Evolutionary conservation across 768 basidiomycete genomes (phyloP), one percentile per base, ranked within the genome.

Genomic region (Boletales sp.): DNA sequence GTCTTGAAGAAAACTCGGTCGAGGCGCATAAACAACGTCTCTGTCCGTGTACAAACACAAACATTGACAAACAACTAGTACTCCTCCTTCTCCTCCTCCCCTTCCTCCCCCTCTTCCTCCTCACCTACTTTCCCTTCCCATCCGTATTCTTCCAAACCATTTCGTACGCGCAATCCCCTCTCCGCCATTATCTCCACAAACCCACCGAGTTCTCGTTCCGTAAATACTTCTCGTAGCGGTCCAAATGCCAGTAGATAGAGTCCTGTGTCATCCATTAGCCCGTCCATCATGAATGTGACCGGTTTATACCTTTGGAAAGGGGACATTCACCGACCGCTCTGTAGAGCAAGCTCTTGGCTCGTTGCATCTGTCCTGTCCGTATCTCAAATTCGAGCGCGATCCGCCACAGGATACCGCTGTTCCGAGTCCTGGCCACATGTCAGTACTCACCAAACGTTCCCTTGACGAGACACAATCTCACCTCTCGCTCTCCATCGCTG

Each of bases 381-480:
- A 90, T 84, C 74, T 92, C 90, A 52, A 91, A 82, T 63, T 88
- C 86, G 41, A 91, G 70, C 45, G 76, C 82, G n/a, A 87, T 64
- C 34, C 83, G 74, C 90, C 90, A 91, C 27, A 91, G 55, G 35
- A 83, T 68, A 11, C 81, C 64, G 58, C 88, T 90, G 31, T 72
- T 74, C 54, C 78, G 74, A 46, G 84, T 87, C 67, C 89, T 91
- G 58, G 17, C 27, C 39, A 21, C 11, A 31, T 27, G 37, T 66
- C 50, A 68, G 48, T 32, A 39, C 24, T 27, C 24, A 3, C 15
- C 5, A 5, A 14, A 2, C 0, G 4, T 27, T 27, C 24, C 24
- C 5, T 27, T 27, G 24, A 27, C 24, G 24, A 7, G 24, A 27
- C 24, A 27, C 24, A 27, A 4, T 27, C 79, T 54, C 58, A 87